These are phyloP conservation scores for Wilcoxina mikolae DNA, from an alignment of 495 filamentous ascomycete genomes.

Conservation along the genomic window DNA sequence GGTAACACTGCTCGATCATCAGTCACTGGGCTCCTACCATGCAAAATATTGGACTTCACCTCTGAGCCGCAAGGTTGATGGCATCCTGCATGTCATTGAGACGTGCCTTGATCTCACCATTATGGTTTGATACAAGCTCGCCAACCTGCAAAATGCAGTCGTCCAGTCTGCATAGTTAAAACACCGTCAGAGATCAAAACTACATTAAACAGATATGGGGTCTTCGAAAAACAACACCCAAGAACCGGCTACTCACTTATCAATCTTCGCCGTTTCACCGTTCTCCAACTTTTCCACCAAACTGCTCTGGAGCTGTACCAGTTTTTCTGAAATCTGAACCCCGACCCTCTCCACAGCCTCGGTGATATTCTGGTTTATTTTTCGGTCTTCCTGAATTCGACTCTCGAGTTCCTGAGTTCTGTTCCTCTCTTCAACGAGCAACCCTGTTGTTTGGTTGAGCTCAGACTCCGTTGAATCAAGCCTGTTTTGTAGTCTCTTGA, in stretches of 20 bases:
- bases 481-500: conserved; percentile 14
- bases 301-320: not conserved
- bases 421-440: conserved; percentile 21
- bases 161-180: too few relatives aligned
- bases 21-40: not conserved
- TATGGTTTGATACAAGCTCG: too few relatives aligned
- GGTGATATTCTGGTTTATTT: too few relatives aligned
- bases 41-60: not conserved
- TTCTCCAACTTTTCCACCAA: not conserved
- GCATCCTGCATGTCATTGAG: not conserved
- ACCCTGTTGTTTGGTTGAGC: conserved; percentile 15
- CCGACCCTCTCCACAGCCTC: not conserved
- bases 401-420: conserved; percentile 20
- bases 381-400: conserved; percentile 8
- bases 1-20: not conserved
- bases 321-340: not conserved
- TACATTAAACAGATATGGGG: conserved; percentile 2
- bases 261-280: not conserved
- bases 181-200: too few relatives aligned
- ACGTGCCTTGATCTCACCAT: not conserved
- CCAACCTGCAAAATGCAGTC: too few relatives aligned
- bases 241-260: not conserved
- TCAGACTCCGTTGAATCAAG: conserved; percentile 8
- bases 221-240: not conserved
- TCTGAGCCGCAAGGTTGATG: not conserved